Conservation (phyloP, 441 rosid genomes). For the Pelargonium exstipulatum region DNA sequence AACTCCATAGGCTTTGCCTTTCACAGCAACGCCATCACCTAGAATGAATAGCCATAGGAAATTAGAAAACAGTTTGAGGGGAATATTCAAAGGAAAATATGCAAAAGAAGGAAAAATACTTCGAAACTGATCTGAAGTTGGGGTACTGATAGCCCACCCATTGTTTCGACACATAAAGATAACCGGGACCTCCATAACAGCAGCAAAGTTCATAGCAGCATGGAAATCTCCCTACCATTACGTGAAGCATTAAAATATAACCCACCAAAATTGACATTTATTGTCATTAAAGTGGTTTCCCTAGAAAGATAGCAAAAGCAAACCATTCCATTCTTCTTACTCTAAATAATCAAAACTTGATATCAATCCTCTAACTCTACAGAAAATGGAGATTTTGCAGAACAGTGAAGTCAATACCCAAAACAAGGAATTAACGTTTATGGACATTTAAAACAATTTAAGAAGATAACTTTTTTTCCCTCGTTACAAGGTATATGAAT, state of each 20-base stretch:
- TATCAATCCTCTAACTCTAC: too few species aligned
- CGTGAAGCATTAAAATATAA: not conserved
- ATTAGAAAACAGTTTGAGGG: not conserved
- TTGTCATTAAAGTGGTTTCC: not conserved
- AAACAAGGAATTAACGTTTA: not conserved
- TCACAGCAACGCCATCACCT: constrained; percentile 78
- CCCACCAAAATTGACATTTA: not conserved
- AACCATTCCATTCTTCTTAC: not conserved
- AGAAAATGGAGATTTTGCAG: too few species aligned
- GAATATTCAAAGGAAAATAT: not conserved
- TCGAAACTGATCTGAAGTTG: constrained; percentile 50
- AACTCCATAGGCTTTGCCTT: constrained; percentile 68
- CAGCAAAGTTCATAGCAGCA: constrained; percentile 76
- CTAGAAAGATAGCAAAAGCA: not conserved
- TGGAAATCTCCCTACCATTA: constrained; percentile 56
- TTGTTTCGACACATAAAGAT: constrained; percentile 69
- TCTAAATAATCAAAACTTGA: too few species aligned
- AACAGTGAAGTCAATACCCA: not conserved
- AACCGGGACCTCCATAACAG: constrained; percentile 67
- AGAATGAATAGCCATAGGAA: not conserved
- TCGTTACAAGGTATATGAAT: not conserved
- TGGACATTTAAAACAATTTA: not conserved
- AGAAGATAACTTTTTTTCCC: too few species aligned
- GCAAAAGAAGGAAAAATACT: not conserved
- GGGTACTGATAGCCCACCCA: constrained; percentile 85